Evolutionary conservation across 2,329 filamentous ascomycete species (phyloP).

Genomic region (Aspergillus aculeatus): DNA sequence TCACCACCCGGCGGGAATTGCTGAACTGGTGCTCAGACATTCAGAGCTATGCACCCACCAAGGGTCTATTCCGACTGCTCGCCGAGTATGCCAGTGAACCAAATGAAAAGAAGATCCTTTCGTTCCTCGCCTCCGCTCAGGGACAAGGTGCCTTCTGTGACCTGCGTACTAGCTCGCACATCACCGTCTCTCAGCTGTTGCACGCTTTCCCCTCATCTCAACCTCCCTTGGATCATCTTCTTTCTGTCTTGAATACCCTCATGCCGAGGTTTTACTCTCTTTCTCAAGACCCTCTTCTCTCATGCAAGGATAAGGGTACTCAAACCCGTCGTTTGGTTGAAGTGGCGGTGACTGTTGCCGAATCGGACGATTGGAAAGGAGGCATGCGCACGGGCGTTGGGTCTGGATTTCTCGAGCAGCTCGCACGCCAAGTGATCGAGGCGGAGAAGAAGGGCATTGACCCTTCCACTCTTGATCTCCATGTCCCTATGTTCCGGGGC

Average conservation of each 20-base stretch:
- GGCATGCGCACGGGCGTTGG: slow-evolving; percentile 78
- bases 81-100: slow-evolving; percentile 78
- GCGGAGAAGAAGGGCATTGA: slow-evolving; percentile 62
- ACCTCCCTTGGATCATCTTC: slow-evolving; percentile 77
- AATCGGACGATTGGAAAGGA: slow-evolving; percentile 73
- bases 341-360: slow-evolving; percentile 94
- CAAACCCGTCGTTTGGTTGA: slow-evolving; percentile 80
- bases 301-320: slow-evolving; percentile 65
- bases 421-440: slow-evolving; percentile 70
- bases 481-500: slow-evolving; percentile 96
- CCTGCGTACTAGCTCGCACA: slow-evolving; percentile 81
- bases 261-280: slow-evolving; percentile 99
- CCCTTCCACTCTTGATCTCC: slow-evolving; percentile 58
- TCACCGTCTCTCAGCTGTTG: slow-evolving; percentile 82
- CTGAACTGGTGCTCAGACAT: slow-evolving; percentile 94
- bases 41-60: slow-evolving; percentile 88
- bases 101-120: slow-evolving; percentile 84
- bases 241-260: slow-evolving; percentile 77
- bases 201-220: slow-evolving; percentile 88
- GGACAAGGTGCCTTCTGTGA: slow-evolving; percentile 93
- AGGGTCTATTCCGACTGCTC: slow-evolving; percentile 77
- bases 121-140: slow-evolving; percentile 82
- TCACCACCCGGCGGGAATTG: slow-evolving; percentile 87
- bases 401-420: slow-evolving; percentile 87
- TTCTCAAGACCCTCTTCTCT: slow-evolving; percentile 89